Conservation (phyloP, 2,329 filamentous ascomycete species). For the Fusarium sp. region DNA sequence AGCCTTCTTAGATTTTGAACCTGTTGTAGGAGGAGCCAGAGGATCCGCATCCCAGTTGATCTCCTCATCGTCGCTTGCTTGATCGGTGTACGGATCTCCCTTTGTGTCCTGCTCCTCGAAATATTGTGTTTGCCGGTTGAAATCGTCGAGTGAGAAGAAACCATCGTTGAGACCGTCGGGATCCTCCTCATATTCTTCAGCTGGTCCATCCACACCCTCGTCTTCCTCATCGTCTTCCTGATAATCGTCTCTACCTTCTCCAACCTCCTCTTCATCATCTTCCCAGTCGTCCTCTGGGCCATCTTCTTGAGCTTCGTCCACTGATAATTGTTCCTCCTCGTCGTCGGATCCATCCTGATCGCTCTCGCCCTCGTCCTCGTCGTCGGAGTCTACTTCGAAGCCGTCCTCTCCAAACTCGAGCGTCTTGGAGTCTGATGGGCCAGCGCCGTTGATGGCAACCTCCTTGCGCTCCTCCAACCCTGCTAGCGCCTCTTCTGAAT, state of each 20-base stretch:
- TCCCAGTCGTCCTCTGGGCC: conserved; percentile 47
- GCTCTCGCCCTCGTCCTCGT: conserved; percentile 44
- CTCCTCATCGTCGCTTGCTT: conserved; percentile 83
- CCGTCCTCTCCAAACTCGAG: conserved; percentile 44
- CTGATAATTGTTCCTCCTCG: conserved; percentile 38
- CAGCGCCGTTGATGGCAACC: conserved; percentile 45
- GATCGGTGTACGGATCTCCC: conserved; percentile 78
- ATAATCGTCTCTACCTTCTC: conserved; percentile 46
- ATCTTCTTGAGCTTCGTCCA: conserved; percentile 36
- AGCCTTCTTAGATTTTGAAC: conserved; percentile 42
- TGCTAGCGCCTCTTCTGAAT: conserved; percentile 57
- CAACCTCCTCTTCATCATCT: conserved; percentile 49
- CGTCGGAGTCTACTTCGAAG: conserved; percentile 45
- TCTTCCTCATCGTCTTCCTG: conserved; percentile 51
- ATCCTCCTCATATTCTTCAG: conserved; percentile 64
- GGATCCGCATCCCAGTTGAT: conserved; percentile 90
- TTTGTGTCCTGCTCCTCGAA: conserved; percentile 86
- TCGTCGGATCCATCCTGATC: conserved; percentile 45
- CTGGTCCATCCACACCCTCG: conserved; percentile 54
- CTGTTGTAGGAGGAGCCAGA: conserved; percentile 53
- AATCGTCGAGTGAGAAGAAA: conserved; percentile 97
- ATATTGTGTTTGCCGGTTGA: conserved; percentile 92
- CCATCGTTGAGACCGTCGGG: conserved; percentile 91
- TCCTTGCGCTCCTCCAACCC: conserved; percentile 64
- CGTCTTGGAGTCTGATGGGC: conserved; percentile 46